phyloP scores from a whole-genome alignment of 106 monocot genomes.

The Phalaenopsis aphrodite region DNA sequence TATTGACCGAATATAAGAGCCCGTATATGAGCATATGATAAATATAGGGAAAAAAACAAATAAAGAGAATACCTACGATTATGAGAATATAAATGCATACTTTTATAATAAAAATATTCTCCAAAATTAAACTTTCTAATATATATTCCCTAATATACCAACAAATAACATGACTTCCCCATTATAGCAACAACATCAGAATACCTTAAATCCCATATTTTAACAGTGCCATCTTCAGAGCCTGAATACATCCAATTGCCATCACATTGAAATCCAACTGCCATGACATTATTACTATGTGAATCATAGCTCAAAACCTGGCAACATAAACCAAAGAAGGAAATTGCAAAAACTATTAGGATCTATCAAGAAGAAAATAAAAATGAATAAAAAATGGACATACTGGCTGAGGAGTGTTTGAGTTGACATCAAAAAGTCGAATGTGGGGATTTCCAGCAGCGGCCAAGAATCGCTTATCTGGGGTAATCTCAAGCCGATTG shows the following conservation, averaged over 20 bases:
- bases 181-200: neutral
- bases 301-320: conserved; percentile 85
- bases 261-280: conserved; percentile 96
- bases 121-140: neutral
- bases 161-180: neutral
- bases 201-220: conserved; percentile 97
- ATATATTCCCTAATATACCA: neutral
- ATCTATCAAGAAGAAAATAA: neutral
- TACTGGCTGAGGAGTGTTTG: conserved; percentile 81
- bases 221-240: conserved; percentile 97
- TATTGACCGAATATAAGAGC: too few species aligned
- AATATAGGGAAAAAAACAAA: neutral
- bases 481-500: conserved; percentile 88
- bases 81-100: neutral
- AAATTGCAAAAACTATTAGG: neutral
- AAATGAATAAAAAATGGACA: conserved; percentile 4
- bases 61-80: neutral
- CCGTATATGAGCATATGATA: neutral
- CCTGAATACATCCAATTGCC: conserved; percentile 99
- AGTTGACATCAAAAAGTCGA: conserved; percentile 95
- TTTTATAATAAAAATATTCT: too few species aligned
- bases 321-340: neutral
- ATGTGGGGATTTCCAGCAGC: conserved; percentile 99
- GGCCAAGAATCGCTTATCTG: conserved; percentile 73
- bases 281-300: conserved; percentile 93